Percentiles rank a stretch among this genome's conserved stretches.
Evolutionary conservation across 208 protist genomes (phyloP).

Genomic region (Sergeia podlipaevii): DNA sequence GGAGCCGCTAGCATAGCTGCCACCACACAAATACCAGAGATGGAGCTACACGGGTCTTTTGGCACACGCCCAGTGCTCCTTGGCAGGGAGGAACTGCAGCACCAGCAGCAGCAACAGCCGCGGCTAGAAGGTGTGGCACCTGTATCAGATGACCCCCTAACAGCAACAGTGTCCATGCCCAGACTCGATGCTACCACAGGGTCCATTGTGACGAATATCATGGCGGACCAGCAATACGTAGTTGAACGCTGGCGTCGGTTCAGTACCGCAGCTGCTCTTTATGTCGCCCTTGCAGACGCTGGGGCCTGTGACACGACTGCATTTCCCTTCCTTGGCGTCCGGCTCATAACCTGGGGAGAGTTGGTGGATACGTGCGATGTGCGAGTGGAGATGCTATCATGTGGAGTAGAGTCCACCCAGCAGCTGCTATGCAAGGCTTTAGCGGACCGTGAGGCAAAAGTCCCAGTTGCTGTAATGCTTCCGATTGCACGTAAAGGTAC

Average conservation of each 20-base stretch:
- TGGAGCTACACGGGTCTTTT: too few relatives aligned
- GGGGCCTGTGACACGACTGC: slow-evolving; percentile 35
- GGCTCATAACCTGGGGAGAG: slow-evolving; percentile 25
- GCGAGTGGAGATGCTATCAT: slow-evolving; percentile 28
- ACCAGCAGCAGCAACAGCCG: too few relatives aligned
- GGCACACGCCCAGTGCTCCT: too few relatives aligned
- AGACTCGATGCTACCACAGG: background rate
- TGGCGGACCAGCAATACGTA: background rate
- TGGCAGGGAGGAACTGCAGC: too few relatives aligned
- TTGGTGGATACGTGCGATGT: slow-evolving; percentile 20
- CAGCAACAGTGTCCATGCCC: background rate
- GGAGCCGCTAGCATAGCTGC: too few relatives aligned
- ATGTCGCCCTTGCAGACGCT: slow-evolving; percentile 43
- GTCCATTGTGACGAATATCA: too few relatives aligned
- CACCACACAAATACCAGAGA: too few relatives aligned
- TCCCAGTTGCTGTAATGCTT: slow-evolving; percentile 22
- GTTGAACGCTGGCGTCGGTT: slow-evolving; percentile 55
- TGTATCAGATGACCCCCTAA: background rate
- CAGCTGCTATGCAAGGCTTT: background rate
- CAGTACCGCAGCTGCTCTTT: slow-evolving; percentile 40
- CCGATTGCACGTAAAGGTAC: slow-evolving; percentile 25
- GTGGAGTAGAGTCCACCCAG: background rate
- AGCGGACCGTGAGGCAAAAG: background rate
- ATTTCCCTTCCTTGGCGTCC: slow-evolving; percentile 45
- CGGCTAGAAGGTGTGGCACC: background rate